Conservation (phyloP, 2,329 filamentous ascomycete species). For the Fusarium sp. region DNA sequence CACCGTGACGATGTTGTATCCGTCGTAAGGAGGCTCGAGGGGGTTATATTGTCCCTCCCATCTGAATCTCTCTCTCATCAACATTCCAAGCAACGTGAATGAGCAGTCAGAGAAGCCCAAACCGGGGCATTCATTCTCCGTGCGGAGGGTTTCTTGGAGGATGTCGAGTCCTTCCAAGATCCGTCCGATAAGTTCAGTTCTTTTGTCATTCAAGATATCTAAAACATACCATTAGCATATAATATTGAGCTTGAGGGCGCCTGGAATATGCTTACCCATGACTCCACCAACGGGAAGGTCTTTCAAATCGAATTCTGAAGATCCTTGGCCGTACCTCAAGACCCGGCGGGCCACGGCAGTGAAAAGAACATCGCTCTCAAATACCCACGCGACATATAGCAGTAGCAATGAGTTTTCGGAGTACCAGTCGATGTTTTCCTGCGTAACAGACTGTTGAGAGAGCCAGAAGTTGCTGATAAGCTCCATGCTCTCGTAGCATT, state of each 20-base stretch:
- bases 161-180: rapidly evolving
- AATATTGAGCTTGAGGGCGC: rapidly evolving
- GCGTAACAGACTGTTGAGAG: background rate
- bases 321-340: background rate
- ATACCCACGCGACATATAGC: background rate
- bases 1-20: too few relatives aligned
- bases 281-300: background rate
- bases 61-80: background rate
- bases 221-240: background rate
- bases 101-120: background rate
- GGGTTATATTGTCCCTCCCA: rapidly evolving
- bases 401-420: rapidly evolving
- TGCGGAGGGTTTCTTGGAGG: rapidly evolving
- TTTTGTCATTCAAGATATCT: too few relatives aligned
- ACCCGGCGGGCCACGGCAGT: too few relatives aligned
- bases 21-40: too few relatives aligned
- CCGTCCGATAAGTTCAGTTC: background rate
- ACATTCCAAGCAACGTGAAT: background rate
- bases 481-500: background rate
- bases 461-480: too few relatives aligned
- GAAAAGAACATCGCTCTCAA: background rate
- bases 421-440: rapidly evolving
- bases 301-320: rapidly evolving
- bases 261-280: background rate
- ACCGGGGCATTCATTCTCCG: background rate